phyloP scores from a whole-genome alignment of 208 protist species.

The Acanthamoeba sp. region DNA sequence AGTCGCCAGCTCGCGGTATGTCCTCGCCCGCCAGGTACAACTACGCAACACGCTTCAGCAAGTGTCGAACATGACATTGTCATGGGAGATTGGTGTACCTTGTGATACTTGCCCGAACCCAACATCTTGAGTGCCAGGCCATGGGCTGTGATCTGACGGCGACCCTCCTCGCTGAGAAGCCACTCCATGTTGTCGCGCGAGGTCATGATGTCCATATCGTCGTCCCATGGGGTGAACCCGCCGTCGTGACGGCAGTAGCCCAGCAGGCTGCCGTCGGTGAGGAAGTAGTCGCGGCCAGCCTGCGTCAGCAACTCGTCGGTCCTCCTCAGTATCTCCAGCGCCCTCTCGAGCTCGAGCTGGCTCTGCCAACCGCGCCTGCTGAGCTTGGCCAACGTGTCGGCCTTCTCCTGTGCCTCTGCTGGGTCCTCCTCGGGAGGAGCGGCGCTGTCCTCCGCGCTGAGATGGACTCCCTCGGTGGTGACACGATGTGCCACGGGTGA shows the following conservation, averaged over 20 bases:
- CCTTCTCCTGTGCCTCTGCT: background rate
- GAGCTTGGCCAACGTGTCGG: background rate
- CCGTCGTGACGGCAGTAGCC: background rate
- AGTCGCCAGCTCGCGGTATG: background rate
- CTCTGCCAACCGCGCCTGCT: background rate
- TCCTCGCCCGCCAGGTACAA: background rate
- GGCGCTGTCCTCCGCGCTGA: no score
- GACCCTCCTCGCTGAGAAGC: background rate
- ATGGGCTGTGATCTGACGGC: background rate
- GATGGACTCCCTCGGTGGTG: no score
- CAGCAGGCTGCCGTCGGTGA: background rate
- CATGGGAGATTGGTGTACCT: no score
- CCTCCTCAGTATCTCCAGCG: background rate
- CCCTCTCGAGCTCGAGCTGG: background rate
- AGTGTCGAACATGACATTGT: background rate
- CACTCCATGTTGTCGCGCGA: background rate
- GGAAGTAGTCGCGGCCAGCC: background rate
- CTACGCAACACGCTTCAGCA: background rate
- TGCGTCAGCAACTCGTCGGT: background rate
- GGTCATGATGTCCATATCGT: slow-evolving; percentile 12
- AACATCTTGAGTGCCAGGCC: background rate
- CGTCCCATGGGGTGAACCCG: slow-evolving; percentile 8
- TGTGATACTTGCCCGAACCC: background rate
- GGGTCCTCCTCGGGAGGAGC: no score
- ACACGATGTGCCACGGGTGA: no score